Percentiles rank a stretch among this genome's conserved stretches.
Conservation (phyloP, 441 rosid genomes). For the Metrosideros polymorpha region DNA sequence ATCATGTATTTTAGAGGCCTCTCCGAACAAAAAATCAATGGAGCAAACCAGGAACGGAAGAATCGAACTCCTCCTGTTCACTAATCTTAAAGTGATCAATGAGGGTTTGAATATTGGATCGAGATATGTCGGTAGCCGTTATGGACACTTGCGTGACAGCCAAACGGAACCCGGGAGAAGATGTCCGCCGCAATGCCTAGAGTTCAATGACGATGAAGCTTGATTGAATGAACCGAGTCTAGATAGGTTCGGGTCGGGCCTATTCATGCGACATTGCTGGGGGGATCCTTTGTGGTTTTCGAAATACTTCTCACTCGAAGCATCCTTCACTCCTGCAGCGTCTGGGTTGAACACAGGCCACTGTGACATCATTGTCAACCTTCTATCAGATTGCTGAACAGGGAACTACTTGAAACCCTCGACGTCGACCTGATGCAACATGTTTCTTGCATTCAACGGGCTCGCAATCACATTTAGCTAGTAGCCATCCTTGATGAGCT, state of each 20-base stretch:
- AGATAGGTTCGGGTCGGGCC: too few relatives aligned
- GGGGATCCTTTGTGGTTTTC: background rate
- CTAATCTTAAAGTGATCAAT: background rate
- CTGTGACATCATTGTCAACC: background rate
- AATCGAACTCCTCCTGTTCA: background rate
- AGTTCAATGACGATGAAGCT: too few relatives aligned
- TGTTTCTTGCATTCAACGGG: background rate
- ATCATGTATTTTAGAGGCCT: background rate
- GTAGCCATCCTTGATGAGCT: background rate
- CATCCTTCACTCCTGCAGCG: background rate
- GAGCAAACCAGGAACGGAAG: background rate
- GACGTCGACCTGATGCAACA: background rate
- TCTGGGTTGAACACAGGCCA: background rate
- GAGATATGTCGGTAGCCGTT: background rate
- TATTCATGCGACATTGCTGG: background rate
- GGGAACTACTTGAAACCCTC: background rate
- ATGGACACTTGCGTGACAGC: background rate
- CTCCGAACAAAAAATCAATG: background rate
- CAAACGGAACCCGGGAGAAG: background rate
- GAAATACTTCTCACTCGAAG: background rate
- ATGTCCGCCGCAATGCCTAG: background rate
- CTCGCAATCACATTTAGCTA: background rate
- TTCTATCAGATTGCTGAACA: background rate
- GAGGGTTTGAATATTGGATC: background rate
- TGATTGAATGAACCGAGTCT: too few relatives aligned